Conservation (phyloP, 768 basidiomycete genomes). For the Xerocomus spinulosus region DNA sequence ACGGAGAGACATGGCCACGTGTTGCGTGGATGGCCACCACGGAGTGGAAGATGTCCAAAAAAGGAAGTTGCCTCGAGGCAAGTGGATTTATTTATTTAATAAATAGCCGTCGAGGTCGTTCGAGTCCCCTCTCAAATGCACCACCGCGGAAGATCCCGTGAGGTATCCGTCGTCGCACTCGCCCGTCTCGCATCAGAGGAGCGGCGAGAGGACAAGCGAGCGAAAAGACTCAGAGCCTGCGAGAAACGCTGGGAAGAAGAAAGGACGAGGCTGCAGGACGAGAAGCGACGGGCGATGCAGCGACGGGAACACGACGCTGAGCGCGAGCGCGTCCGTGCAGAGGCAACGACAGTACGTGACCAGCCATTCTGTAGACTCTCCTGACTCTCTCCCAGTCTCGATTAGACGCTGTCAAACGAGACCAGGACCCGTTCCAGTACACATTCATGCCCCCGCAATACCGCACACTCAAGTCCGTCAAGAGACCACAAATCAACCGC, state of each 20-base stretch:
- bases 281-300: slow-evolving; percentile 33
- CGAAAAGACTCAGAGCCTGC: slow-evolving; percentile 42
- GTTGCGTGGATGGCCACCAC: not conserved
- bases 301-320: slow-evolving; percentile 30
- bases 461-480: slow-evolving; percentile 12
- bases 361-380: too few species aligned
- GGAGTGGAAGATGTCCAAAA: not conserved
- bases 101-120: not conserved
- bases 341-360: slow-evolving; percentile 23
- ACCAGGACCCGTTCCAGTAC: slow-evolving; percentile 32
- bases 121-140: slow-evolving; percentile 20
- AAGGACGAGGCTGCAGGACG: slow-evolving; percentile 40
- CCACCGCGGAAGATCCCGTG: slow-evolving; percentile 39
- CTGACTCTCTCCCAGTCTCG: slow-evolving; percentile 19
- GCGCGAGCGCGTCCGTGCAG: slow-evolving; percentile 25
- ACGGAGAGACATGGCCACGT: slow-evolving; percentile 55
- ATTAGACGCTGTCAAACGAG: slow-evolving; percentile 12
- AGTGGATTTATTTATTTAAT: not conserved
- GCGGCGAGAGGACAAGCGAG: slow-evolving; percentile 30
- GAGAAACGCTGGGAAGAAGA: slow-evolving; percentile 47
- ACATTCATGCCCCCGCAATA: slow-evolving; percentile 27
- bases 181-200: slow-evolving; percentile 43
- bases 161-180: slow-evolving; percentile 39
- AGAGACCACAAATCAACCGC: slow-evolving; percentile 22
- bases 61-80: slow-evolving; percentile 4